A percentile compares a stretch with the other conserved stretches of the same genome.
Evolutionary conservation across 2,329 filamentous ascomycete species (phyloP).

Genomic region (Lecanicillium sp.): DNA sequence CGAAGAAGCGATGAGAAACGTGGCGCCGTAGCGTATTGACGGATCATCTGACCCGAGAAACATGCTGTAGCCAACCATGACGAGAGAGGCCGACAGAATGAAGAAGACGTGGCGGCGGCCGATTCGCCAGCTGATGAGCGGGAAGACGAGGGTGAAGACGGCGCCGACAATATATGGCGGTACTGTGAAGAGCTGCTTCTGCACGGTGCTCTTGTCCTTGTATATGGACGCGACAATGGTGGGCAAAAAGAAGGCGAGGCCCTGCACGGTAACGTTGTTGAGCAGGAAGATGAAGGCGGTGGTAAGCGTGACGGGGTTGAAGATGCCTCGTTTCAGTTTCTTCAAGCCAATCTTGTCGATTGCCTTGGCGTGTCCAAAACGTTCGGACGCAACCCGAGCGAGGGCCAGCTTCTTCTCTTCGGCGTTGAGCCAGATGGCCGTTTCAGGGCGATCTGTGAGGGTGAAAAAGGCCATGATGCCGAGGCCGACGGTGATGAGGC

Average conservation of each 20-base stretch:
- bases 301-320: slow-evolving; percentile 53
- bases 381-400: slow-evolving; percentile 62
- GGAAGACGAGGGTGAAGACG: slow-evolving; percentile 58
- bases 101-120: slow-evolving; percentile 58
- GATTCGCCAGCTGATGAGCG: slow-evolving; percentile 54
- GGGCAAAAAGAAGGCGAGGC: slow-evolving; percentile 62
- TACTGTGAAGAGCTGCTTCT: slow-evolving; percentile 64
- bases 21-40: slow-evolving; percentile 59
- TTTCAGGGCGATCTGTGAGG: slow-evolving; percentile 62
- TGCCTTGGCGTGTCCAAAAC: slow-evolving; percentile 54
- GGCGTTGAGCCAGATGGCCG: slow-evolving; percentile 57
- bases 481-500: slow-evolving; percentile 50
- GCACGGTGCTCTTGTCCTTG: slow-evolving; percentile 46
- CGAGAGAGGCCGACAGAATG: slow-evolving; percentile 52
- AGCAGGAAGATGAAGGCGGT: slow-evolving; percentile 56
- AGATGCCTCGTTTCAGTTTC: slow-evolving; percentile 57
- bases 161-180: slow-evolving; percentile 65
- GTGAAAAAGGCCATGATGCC: slow-evolving; percentile 57
- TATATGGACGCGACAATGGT: slow-evolving; percentile 67
- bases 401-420: slow-evolving; percentile 63
- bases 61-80: slow-evolving; percentile 66
- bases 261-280: slow-evolving; percentile 66
- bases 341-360: slow-evolving; percentile 55
- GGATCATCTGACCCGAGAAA: slow-evolving; percentile 53
- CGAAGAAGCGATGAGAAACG: slow-evolving; percentile 61